These are phyloP conservation scores for Cladophialophora immunda DNA, from an alignment of 2,329 filamentous ascomycete genomes.

Conservation along the genomic window DNA sequence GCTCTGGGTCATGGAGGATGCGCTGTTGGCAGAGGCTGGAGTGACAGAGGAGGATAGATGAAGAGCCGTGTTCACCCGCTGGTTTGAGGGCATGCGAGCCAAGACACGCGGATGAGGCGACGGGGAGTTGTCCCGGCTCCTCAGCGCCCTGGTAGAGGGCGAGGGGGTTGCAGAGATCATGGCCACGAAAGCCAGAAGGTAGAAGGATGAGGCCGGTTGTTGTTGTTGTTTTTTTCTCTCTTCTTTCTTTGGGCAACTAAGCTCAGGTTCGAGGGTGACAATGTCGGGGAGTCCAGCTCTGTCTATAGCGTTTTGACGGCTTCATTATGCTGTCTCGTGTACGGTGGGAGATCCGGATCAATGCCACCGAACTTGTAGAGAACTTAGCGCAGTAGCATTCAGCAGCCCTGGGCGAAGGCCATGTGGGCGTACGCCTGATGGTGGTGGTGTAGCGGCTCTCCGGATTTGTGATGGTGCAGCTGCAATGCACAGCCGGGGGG, in stretches of 20 bases:
- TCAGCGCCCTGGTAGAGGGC: constrained; percentile 29
- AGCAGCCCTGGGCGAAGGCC: constrained; percentile 25
- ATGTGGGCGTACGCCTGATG: constrained; percentile 32
- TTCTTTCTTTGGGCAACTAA: background rate
- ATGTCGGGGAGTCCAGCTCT: constrained; percentile 39
- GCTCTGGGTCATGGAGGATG: constrained; percentile 38
- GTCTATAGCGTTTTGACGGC: constrained; percentile 33
- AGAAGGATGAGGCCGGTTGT: background rate
- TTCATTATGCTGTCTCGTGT: constrained; percentile 31
- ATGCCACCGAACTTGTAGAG: constrained; percentile 14
- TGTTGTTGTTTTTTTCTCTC: constrained; percentile 1
- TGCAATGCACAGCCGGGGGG: constrained; percentile 25
- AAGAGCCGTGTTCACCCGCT: constrained; percentile 34
- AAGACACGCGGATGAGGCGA: constrained; percentile 32
- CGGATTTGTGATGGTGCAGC: constrained; percentile 33
- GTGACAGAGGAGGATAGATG: constrained; percentile 29
- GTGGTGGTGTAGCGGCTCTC: constrained; percentile 26
- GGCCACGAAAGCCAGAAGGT: background rate
- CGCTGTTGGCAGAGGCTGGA: constrained; percentile 38
- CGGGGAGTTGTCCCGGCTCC: constrained; percentile 33
- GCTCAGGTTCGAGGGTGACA: constrained; percentile 24
- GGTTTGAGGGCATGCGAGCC: constrained; percentile 36
- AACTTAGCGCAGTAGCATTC: constrained; percentile 13
- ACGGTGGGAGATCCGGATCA: constrained; percentile 17
- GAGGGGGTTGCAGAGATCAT: constrained; percentile 33